Base-by-base conservation (phyloP, 768 basidiomycete genomes). In the Pulveroboletus ravenelii region DNA sequence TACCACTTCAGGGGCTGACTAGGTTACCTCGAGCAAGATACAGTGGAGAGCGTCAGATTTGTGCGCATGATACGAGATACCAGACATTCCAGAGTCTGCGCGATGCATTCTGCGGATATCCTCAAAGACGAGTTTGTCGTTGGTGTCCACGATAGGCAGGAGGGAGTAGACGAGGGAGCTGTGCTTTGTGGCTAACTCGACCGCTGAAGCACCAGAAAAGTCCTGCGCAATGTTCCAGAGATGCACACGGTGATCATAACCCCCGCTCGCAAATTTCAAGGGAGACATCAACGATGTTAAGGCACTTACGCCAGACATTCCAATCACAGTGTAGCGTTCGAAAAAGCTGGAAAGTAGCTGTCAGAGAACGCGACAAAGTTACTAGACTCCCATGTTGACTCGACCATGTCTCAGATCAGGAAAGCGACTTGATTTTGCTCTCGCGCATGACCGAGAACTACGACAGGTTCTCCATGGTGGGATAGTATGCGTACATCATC, bases 81-180 rank as follows among this genome's bases (percentile, higher is more conserved):
- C 78, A 27, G 75, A 76, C 20, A 64, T 59, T 70, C 74, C 39
- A 77, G 52, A 10, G 68, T 70, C 38, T 67, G 68, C 18, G 68
- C 65, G 31, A 75, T 69, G 8, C 74, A 71, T 58, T 75, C 72
- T 18, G 76, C 72, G 12, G 74, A 67, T 17, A 80, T 80, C 79
- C 65, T 67, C 79, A 14, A 76, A 72, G 15, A 75, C 47, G 13
- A 78, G 67, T 57, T 78, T 80, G 53, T 71, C 70, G 47, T 73
- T 77, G 0, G 74, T 71, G 55, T 79, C 76, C 23, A 67, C 61
- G 31, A 75, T 59, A 12, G 73, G 58, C 3, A 80, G 58, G 6
- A 80, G 64, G 12, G 74, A 72, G 41, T 79, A 72, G 13, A 81
- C 54, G 41, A 61, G 47, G 5, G 77, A 72, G 23, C 57, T 65